Evolutionary conservation across 2,329 filamentous ascomycete genomes (phyloP).

Genomic region (Gnomoniopsis sp.): DNA sequence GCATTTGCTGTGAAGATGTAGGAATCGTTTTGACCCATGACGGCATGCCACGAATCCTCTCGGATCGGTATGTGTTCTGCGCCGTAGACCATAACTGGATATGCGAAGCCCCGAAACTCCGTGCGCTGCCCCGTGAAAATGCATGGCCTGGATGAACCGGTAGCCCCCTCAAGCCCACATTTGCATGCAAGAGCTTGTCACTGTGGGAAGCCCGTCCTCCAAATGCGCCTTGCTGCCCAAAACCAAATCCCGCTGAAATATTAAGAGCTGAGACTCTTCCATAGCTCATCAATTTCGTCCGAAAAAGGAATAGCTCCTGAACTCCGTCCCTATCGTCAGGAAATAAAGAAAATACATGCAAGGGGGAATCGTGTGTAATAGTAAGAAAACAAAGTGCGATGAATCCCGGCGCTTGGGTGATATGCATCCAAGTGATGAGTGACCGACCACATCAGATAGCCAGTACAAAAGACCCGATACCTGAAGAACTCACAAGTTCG

Average conservation of each 20-base stretch:
- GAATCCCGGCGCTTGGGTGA: background rate
- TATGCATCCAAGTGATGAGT: background rate
- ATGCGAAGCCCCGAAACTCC: slow-evolving; percentile 17
- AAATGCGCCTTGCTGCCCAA: slow-evolving; percentile 15
- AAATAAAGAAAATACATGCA: background rate
- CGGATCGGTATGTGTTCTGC: slow-evolving; percentile 2
- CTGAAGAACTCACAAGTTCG: background rate
- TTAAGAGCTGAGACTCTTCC: slow-evolving; percentile 5
- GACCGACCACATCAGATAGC: too few species aligned
- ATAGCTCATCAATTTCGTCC: slow-evolving; percentile 13
- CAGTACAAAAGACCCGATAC: background rate
- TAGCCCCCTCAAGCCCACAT: background rate
- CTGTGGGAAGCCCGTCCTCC: slow-evolving; percentile 1
- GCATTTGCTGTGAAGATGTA: background rate
- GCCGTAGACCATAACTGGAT: slow-evolving; percentile 7
- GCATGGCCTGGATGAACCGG: slow-evolving; percentile 10
- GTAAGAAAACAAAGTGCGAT: background rate
- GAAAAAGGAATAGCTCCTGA: slow-evolving; percentile 3
- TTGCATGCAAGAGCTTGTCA: background rate
- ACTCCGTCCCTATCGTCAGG: slow-evolving; percentile 16
- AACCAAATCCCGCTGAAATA: slow-evolving; percentile 3
- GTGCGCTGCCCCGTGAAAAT: slow-evolving; percentile 15
- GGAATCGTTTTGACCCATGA: slow-evolving; percentile 1
- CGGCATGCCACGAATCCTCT: background rate
- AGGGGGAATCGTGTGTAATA: background rate